Evolutionary conservation across 805 yeast species (phyloP), one percentile per base, ranked within the genome.

Genomic region (Monosporozyma servazzii): DNA sequence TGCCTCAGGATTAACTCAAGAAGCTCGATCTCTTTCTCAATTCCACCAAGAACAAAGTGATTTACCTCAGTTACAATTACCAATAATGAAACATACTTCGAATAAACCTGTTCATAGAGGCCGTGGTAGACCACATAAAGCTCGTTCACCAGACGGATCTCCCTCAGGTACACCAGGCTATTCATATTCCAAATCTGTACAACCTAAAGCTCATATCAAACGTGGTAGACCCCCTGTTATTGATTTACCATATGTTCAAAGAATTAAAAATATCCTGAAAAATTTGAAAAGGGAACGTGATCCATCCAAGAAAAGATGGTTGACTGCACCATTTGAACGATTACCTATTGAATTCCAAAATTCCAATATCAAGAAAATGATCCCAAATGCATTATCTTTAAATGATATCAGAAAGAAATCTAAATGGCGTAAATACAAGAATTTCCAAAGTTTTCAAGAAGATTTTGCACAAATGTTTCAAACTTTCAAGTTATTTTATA

Each of bases 251-350:
- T 90, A 84, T 67, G 97, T 93, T 69, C 88, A 88, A 62, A 76
- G 97, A 56, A 89, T 91, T 65, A 90, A 91, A 67, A 82, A 87
- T 57, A 82, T 93, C 39, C 71, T 93, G 74, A 81, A 95, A 64
- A 82, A 81, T 48, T 73, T 93, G 62, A 86, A 89, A 61, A 87
- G 86, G 62, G 82, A 84, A 51, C 78, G 80, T 48, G 81, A 78
- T 58, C 31, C 25, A 20, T 72, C 74, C 2, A 73, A 74, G 47
- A 76, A 75, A 13, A 72, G 75, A 21, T 71, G 78, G 30, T 69
- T 86, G 40, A 78, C 84, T n/a, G 62, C 72, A 20, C 79, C 80
- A 55, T 89, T 90, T 69, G 96, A 90, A 56, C 80, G 81, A 64
- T 72, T 90, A 47, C 97, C 96, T 1, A 90, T 84, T 63, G 73